phyloP scores from a whole-genome alignment of 202 grass and related monocot species.

The Miscanthus sacchariflorus region DNA sequence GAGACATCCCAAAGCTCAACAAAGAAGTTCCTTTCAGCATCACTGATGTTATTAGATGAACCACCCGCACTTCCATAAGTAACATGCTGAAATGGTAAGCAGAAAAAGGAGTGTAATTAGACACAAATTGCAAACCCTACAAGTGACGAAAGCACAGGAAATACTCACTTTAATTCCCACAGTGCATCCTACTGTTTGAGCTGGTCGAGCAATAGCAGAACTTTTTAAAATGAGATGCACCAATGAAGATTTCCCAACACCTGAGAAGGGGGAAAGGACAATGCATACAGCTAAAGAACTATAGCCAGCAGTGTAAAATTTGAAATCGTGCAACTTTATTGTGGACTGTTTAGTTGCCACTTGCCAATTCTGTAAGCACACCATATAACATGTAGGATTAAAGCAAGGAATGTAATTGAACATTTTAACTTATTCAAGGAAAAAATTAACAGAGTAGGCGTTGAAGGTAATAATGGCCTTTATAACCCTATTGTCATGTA shows the following conservation, averaged over 20 bases:
- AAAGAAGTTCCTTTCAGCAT: slow-evolving; percentile 88
- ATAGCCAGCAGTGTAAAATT: slow-evolving; percentile 23
- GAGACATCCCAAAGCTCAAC: slow-evolving; percentile 97
- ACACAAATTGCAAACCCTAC: slow-evolving; percentile 43
- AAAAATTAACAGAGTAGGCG: background rate
- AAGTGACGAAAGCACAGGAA: slow-evolving; percentile 2
- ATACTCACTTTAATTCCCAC: slow-evolving; percentile 69
- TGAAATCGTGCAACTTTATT: slow-evolving; percentile 3
- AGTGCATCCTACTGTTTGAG: slow-evolving; percentile 86
- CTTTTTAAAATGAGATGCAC: slow-evolving; percentile 79
- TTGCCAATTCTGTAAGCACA: slow-evolving; percentile 15
- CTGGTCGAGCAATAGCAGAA: slow-evolving; percentile 68
- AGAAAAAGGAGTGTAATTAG: slow-evolving; percentile 48
- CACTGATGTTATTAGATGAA: slow-evolving; percentile 77
- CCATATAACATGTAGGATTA: background rate
- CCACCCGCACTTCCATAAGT: slow-evolving; percentile 72
- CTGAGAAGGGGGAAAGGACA: slow-evolving; percentile 45
- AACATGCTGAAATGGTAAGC: slow-evolving; percentile 77
- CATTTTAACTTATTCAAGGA: background rate
- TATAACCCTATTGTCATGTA: background rate
- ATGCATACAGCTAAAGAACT: slow-evolving; percentile 26
- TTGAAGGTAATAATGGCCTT: background rate
- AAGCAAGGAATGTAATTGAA: slow-evolving; percentile 17
- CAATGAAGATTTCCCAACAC: slow-evolving; percentile 90
- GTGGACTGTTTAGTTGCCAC: slow-evolving; percentile 13